A percentile compares a stretch with the other conserved stretches of the same genome.
Evolutionary conservation across 2,329 filamentous ascomycete genomes (phyloP).

Genomic region (Neonectria sp.): DNA sequence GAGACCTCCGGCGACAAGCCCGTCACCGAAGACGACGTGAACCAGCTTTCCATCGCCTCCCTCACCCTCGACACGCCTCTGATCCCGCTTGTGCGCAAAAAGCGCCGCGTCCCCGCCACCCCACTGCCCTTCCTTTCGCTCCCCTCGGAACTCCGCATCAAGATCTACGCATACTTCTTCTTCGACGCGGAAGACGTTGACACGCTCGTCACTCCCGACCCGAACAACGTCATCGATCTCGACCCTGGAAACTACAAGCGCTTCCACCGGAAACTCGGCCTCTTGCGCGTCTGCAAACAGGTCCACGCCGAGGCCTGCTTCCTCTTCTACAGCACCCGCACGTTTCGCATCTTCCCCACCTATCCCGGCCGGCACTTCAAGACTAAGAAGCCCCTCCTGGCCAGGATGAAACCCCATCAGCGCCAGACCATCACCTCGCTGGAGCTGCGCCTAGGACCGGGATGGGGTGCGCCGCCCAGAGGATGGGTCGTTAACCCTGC

Average conservation of each 20-base stretch:
- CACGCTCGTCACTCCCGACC: constrained; percentile 70
- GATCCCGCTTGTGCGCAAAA: constrained; percentile 51
- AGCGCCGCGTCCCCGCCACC: constrained; percentile 51
- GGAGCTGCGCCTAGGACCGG: constrained; percentile 80
- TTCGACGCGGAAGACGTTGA: constrained; percentile 71
- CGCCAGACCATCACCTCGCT: constrained; percentile 73
- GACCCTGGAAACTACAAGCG: constrained; percentile 76
- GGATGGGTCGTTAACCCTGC: constrained; percentile 78
- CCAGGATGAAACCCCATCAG: constrained; percentile 74
- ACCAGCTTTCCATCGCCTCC: constrained; percentile 58
- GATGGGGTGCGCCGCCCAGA: constrained; percentile 78
- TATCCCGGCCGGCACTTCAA: constrained; percentile 78
- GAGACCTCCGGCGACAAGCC: constrained; percentile 43
- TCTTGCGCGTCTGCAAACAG: constrained; percentile 73
- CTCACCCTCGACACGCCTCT: constrained; percentile 60
- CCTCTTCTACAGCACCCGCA: constrained; percentile 75
- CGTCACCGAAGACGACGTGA: constrained; percentile 59
- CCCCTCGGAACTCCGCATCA: constrained; percentile 78
- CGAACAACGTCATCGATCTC: constrained; percentile 73
- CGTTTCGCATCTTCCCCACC: constrained; percentile 78
- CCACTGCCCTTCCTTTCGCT: constrained; percentile 78
- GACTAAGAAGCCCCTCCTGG: constrained; percentile 79
- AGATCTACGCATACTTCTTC: constrained; percentile 78
- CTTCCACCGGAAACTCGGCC: constrained; percentile 70
- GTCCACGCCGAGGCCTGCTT: constrained; percentile 76